phyloP scores from a whole-genome alignment of 768 basidiomycete genomes.

The Sporobolomyces roseus region DNA sequence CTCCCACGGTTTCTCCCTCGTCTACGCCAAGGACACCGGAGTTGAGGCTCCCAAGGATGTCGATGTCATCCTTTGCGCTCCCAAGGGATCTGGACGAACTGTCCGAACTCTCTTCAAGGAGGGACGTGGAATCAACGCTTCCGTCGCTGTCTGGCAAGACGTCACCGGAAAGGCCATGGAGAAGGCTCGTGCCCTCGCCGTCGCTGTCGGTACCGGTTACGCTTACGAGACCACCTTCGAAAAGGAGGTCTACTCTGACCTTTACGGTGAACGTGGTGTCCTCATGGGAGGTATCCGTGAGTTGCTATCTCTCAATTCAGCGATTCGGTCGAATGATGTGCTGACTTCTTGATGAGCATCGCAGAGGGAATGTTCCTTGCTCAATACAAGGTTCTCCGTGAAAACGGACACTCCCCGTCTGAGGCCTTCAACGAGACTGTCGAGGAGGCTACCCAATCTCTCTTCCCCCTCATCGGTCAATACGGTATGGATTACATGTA shows the following conservation, averaged over 20 bases:
- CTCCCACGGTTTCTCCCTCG: conserved; percentile 98
- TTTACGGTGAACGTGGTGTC: conserved; percentile 99
- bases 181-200: conserved; percentile 90
- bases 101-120: conserved; percentile 99
- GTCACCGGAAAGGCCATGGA: conserved; percentile 97
- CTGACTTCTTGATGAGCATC: conserved; percentile 1
- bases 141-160: conserved; percentile 92
- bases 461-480: conserved; percentile 92
- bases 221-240: conserved; percentile 98
- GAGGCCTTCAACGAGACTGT: conserved; percentile 99
- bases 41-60: conserved; percentile 87
- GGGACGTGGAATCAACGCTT: conserved; percentile 96
- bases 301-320: conserved; percentile 49
- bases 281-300: conserved; percentile 54
- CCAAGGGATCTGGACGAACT: conserved; percentile 97
- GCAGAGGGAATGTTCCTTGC: conserved; percentile 96
- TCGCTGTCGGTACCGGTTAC: conserved; percentile 94
- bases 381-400: conserved; percentile 95
- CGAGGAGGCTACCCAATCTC: conserved; percentile 98
- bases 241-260: conserved; percentile 99
- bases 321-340: neutral
- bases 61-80: conserved; percentile 98
- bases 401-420: conserved; percentile 92
- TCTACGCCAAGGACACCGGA: conserved; percentile 95
- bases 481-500: conserved; percentile 68